Evolutionary conservation across 441 rosid genomes (phyloP), one percentile per base, ranked within the genome.

Genomic region (Rhodomyrtus psidioides): DNA sequence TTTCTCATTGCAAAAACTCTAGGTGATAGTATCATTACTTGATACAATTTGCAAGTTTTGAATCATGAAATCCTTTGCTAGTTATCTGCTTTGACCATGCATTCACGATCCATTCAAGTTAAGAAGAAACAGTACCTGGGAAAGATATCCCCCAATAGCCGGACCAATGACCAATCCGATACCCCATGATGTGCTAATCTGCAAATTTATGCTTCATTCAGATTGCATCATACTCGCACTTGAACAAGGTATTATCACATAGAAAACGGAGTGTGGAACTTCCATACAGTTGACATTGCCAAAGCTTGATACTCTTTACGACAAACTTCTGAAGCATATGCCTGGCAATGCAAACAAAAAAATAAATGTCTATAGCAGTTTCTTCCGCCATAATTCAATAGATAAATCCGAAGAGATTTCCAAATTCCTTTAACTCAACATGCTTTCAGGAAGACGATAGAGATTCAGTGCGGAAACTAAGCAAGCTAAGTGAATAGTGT

Each of bases 171-270:
- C 89, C 76, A 94, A 82, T 82, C 97, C 96, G 88, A 94, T 90
- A 85, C 96, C 96, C 83, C 97, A 86, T 1, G 96, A 91, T 57
- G 96, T 91, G 88, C 97, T 94, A 83, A 91, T 94, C 96, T 94
- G 91, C 84, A 86, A 65, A 84, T 84, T 56, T 39, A 70, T 39
- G 79, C 49, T 70, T 39, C n/a, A 70, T 70, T 70, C 46, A 70
- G 46, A 70, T 70, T 70, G 79, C n/a, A 1, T 39, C 49, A 70
- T 65, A 65, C 56, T 81, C 2, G 0, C 23, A 51, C 54, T 28
- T n/a, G 12, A 81, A 81, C 23, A 81, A 26, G 83, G 26, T 81
- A 46, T 49, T n/a, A 53, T 53, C 46, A 49, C 17, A 28, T 9
- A 28, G 84, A 82, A 27, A 56, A 23, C 2, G 3, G 51, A 30